A percentile compares a stretch with the other conserved stretches of the same genome.
Evolutionary conservation across 1,284 basidiomycete species (phyloP).

Genomic region (Mycosarcoma maydis): DNA sequence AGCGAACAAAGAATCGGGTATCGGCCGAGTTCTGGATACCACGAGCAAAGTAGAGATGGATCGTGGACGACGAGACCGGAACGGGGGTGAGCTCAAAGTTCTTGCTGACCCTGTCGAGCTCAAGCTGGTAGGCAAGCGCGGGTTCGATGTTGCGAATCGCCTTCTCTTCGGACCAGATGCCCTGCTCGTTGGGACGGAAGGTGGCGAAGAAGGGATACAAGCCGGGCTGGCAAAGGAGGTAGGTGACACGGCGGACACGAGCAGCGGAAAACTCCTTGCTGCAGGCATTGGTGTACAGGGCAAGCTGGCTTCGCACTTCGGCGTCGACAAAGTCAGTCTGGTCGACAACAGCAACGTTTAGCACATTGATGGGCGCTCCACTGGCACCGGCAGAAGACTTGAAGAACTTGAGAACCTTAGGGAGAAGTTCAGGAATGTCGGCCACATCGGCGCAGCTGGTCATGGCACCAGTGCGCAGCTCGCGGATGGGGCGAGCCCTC

Average conservation of each 20-base stretch:
- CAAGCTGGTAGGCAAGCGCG: constrained; percentile 96
- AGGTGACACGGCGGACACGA: constrained; percentile 89
- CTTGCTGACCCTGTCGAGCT: constrained; percentile 87
- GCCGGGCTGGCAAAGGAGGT: constrained; percentile 88
- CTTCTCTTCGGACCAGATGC: constrained; percentile 89
- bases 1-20: constrained; percentile 95
- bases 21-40: constrained; percentile 96
- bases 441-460: constrained; percentile 57
- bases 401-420: constrained; percentile 59
- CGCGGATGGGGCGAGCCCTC: constrained; percentile 41
- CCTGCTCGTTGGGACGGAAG: constrained; percentile 75
- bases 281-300: constrained; percentile 79
- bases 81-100: constrained; percentile 92
- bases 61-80: constrained; percentile 78
- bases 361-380: constrained; percentile 70
- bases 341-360: constrained; percentile 77
- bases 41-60: constrained; percentile 84
- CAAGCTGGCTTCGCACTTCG: constrained; percentile 80
- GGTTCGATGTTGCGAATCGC: constrained; percentile 99
- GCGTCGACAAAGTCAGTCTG: constrained; percentile 81
- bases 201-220: constrained; percentile 97
- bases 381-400: constrained; percentile 10
- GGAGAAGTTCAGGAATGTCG: constrained; percentile 58
- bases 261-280: constrained; percentile 75
- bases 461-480: constrained; percentile 64